These are phyloP conservation scores for Protostelium mycophagum DNA, from an alignment of 78 protist genomes.

Conservation along the genomic window DNA sequence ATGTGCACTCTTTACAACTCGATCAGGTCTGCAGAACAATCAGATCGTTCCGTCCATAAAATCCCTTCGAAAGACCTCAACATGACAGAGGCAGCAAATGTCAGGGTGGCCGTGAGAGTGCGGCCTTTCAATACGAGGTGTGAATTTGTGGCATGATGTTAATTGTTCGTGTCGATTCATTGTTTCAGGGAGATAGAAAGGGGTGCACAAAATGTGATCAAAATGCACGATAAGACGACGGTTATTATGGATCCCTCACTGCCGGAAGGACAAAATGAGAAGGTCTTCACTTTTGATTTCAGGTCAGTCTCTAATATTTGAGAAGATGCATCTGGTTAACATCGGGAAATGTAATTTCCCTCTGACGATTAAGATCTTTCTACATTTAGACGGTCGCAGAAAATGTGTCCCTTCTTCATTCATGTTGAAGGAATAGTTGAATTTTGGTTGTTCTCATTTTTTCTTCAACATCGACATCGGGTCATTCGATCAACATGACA, in stretches of 20 bases:
- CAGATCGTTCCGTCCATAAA: too few species aligned
- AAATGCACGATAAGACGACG: background rate
- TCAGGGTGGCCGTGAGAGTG: conserved; percentile 61
- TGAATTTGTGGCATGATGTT: background rate
- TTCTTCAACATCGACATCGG: background rate
- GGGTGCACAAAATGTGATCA: background rate
- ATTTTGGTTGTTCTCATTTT: too few species aligned
- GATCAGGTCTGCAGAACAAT: too few species aligned
- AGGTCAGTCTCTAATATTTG: background rate
- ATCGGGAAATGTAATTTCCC: background rate
- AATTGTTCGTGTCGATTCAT: too few species aligned
- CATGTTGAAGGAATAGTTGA: too few species aligned
- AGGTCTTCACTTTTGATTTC: background rate
- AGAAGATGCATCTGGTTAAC: too few species aligned
- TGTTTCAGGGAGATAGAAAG: background rate
- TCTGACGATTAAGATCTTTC: background rate
- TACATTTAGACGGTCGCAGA: too few species aligned
- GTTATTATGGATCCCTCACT: background rate
- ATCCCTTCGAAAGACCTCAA: too few species aligned
- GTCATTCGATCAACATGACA: background rate
- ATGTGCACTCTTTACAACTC: too few species aligned
- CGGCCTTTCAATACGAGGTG: conserved; percentile 59
- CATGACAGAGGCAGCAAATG: background rate
- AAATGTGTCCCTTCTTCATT: too few species aligned
- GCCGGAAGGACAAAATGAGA: background rate